A percentile compares a stretch with the other conserved stretches of the same genome.
Conservation (phyloP, 2,329 filamentous ascomycete species). For the Botryotinia convoluta region DNA sequence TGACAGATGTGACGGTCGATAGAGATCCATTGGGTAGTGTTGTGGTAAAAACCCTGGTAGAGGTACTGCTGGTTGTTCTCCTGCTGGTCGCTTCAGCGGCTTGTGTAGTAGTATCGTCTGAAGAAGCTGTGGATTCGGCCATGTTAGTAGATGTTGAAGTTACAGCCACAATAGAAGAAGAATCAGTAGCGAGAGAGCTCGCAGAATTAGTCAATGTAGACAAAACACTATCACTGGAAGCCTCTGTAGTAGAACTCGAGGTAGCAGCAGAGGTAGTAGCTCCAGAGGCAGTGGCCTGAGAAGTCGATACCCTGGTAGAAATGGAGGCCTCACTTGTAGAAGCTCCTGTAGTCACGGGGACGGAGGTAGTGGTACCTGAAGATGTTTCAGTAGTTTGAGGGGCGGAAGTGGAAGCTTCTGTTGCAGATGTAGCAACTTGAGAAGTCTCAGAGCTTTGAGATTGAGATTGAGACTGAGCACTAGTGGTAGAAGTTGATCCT, state of each 20-base stretch:
- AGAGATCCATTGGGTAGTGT: slow-evolving; percentile 31
- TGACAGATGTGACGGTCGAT: slow-evolving; percentile 31
- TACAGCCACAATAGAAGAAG: slow-evolving; percentile 16
- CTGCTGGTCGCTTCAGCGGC: slow-evolving; percentile 20
- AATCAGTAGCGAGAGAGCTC: slow-evolving; percentile 20
- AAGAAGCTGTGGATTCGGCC: slow-evolving; percentile 20
- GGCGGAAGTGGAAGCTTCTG: slow-evolving; percentile 7
- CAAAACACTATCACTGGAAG: slow-evolving; percentile 24
- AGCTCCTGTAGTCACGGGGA: slow-evolving; percentile 5
- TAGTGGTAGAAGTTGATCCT: slow-evolving; percentile 19
- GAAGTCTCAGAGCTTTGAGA: slow-evolving; percentile 16
- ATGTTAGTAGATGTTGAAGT: slow-evolving; percentile 24
- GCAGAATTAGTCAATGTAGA: slow-evolving; percentile 21
- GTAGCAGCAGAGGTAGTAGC: slow-evolving; percentile 19
- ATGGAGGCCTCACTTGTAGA: slow-evolving; percentile 19
- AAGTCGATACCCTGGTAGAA: slow-evolving; percentile 9
- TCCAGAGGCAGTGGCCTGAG: slow-evolving; percentile 23
- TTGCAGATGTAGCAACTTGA: background rate
- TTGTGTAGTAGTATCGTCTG: slow-evolving; percentile 19
- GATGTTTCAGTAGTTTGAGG: slow-evolving; percentile 7
- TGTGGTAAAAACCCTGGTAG: slow-evolving; percentile 32
- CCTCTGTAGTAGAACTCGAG: slow-evolving; percentile 26
- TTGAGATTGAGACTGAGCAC: slow-evolving; percentile 9
- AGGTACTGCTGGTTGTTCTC: slow-evolving; percentile 15
- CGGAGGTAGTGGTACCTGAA: background rate